Conservation (phyloP, 2,329 filamentous ascomycete genomes). For the Nigrospora osmanthi region DNA sequence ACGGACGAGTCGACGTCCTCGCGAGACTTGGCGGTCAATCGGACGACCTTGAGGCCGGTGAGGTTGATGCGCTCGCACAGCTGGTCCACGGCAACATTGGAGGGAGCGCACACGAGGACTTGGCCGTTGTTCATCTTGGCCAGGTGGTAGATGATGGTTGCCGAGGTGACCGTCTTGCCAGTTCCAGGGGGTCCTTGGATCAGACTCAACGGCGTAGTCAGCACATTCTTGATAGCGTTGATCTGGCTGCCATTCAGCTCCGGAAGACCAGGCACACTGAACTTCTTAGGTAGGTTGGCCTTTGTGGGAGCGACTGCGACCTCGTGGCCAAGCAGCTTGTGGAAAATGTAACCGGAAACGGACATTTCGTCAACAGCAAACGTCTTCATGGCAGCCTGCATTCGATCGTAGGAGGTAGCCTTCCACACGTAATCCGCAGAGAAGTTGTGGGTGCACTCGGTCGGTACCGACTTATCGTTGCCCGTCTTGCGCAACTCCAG, state of each 20-base stretch:
- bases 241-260: conserved; percentile 95
- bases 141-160: conserved; percentile 96
- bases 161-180: conserved; percentile 96
- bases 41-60: conserved; percentile 92
- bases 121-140: conserved; percentile 93
- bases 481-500: conserved; percentile 90
- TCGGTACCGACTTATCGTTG: conserved; percentile 92
- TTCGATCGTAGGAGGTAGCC: conserved; percentile 96
- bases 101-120: conserved; percentile 92
- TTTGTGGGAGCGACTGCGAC: conserved; percentile 94
- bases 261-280: conserved; percentile 86
- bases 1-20: conserved; percentile 99
- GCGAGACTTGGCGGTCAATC: conserved; percentile 95
- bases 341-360: conserved; percentile 97
- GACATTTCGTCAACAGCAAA: conserved; percentile 98
- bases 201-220: conserved; percentile 87
- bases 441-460: conserved; percentile 95
- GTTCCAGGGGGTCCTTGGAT: conserved; percentile 97
- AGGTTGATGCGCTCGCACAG: conserved; percentile 94
- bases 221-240: conserved; percentile 88
- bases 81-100: conserved; percentile 97
- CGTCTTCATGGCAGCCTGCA: conserved; percentile 99
- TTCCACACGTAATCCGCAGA: conserved; percentile 99
- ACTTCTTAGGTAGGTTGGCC: conserved; percentile 91
- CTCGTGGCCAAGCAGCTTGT: conserved; percentile 90